Evolutionary conservation across 768 basidiomycete species (phyloP), one percentile per base, ranked within the genome.

Genomic region (Mycena leptocephala): DNA sequence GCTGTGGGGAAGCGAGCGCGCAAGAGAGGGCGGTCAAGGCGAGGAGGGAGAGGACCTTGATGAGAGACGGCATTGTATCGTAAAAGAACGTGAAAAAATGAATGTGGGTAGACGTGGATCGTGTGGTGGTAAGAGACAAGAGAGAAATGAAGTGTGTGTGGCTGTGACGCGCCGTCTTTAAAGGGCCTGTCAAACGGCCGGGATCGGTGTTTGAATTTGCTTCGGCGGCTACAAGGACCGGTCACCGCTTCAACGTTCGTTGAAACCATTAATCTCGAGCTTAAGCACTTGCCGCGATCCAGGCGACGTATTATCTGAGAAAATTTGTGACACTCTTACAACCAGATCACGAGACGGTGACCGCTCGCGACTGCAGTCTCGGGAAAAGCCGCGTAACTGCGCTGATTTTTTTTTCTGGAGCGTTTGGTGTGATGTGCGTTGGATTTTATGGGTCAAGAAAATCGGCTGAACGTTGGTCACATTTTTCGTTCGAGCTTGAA

Each of bases 41-140:
- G 73, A 78, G 59, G 66, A 78, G 77, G 65, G 74, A 37, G 35
- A 75, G 20, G 51, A 78, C 33, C 62, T 70, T 71, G 74, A 67
- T 22, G 55, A 70, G 39, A 28, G 68, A 66, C 62, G 68, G 53
- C 76, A 78, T 74, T 58, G 67, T 70, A 37, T 67, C 56, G 62
- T 67, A 67, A 70, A 77, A 61, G 61, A 63, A 1, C 61, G 70
- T 76, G 76, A 46, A 39, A 70, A 78, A 74, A 72, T 14, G 77
- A 78, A 65, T 48, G 77, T 56, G 70, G 65, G 68, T 71, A 28
- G 70, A 66, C 22, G 14, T 58, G 66, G 62, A 35, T 70, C 14
- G 73, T 75, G 70, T 37, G 35, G 70, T 72, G 55, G 77, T 75
- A 51, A 53, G 63, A 78, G 77, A 28, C 33, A 32, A 59, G 28